Conservation (phyloP, 1,284 basidiomycete species). For the Heimioporus retisporus region DNA sequence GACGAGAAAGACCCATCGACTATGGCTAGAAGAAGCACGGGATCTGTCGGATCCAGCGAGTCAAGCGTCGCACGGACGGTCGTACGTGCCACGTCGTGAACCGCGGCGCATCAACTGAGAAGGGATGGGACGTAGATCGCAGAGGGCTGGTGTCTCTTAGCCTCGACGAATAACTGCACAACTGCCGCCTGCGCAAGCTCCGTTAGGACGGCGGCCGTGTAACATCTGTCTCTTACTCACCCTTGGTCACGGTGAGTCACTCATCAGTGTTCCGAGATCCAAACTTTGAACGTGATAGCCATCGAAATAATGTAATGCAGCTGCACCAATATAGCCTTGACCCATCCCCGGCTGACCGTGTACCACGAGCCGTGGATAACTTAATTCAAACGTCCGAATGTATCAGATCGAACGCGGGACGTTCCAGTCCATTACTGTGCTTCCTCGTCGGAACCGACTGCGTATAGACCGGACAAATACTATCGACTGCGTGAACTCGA, state of each 20-base stretch:
- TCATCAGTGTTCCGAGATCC: conserved; percentile 90
- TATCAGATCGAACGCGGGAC: conserved; percentile 5
- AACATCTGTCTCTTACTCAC: conserved; percentile 54
- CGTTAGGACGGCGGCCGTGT: conserved; percentile 9
- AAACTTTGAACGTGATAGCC: conserved; percentile 96
- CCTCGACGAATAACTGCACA: conserved; percentile 98
- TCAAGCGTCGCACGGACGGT: conserved; percentile 95
- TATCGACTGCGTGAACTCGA: conserved; percentile 91
- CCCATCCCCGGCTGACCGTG: conserved; percentile 92
- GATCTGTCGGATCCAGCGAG: conserved; percentile 91
- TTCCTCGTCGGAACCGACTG: conserved; percentile 83
- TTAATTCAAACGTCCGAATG: conserved; percentile 4
- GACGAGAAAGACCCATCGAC: conserved; percentile 81
- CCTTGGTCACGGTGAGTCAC: conserved; percentile 91
- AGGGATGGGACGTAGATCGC: conserved; percentile 96
- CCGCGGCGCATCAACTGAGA: conserved; percentile 86
- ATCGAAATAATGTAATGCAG: conserved; percentile 94
- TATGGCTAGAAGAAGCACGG: conserved; percentile 91
- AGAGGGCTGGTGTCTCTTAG: conserved; percentile 97
- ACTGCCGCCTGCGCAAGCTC: conserved; percentile 68
- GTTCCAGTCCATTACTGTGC: conserved; percentile 75
- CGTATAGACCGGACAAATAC: conserved; percentile 88
- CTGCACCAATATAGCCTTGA: conserved; percentile 91
- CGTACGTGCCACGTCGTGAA: conserved; percentile 87
- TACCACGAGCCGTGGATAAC: conserved; percentile 89